Evolutionary conservation across 2,329 filamentous ascomycete species (phyloP).

Genomic region (Claviceps humidiphila): DNA sequence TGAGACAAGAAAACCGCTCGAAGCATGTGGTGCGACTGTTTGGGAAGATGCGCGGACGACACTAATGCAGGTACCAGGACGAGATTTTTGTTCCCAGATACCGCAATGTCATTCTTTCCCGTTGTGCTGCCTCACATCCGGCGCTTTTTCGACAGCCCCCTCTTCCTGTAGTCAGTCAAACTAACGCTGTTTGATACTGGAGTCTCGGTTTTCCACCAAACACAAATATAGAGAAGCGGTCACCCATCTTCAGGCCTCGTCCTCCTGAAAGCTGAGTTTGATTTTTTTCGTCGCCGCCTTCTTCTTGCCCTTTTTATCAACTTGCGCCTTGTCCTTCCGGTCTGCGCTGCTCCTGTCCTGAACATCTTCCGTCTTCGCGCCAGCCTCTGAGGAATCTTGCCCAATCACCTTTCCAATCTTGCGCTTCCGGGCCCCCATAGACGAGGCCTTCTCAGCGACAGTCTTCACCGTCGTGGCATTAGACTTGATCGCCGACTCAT

Average conservation of each 20-base stretch:
- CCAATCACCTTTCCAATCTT: conserved; percentile 31
- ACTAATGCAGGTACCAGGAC: background rate
- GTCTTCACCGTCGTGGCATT: conserved; percentile 11
- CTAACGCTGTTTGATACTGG: too few species aligned
- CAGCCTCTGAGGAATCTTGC: conserved; percentile 17
- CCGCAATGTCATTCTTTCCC: background rate
- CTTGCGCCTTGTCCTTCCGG: conserved; percentile 11
- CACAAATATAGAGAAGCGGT: background rate
- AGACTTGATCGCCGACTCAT: conserved; percentile 17
- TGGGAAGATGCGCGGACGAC: background rate
- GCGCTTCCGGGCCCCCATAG: conserved; percentile 35
- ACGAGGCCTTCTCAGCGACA: conserved; percentile 15
- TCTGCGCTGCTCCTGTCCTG: conserved; percentile 7
- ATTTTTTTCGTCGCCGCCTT: conserved; percentile 44
- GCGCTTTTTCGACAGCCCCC: background rate
- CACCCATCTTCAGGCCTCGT: conserved; percentile 25
- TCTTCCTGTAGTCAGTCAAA: background rate
- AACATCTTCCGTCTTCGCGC: conserved; percentile 5
- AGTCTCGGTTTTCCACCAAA: background rate
- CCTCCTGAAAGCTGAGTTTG: conserved; percentile 54
- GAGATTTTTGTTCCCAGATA: background rate
- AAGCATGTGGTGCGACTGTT: conserved; percentile 1
- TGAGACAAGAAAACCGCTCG: conserved; percentile 1
- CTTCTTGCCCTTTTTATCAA: conserved; percentile 31
- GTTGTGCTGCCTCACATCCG: background rate